These are phyloP conservation scores for Aspergillus tubingensis DNA, from an alignment of 2,329 filamentous ascomycete species.

Conservation along the genomic window DNA sequence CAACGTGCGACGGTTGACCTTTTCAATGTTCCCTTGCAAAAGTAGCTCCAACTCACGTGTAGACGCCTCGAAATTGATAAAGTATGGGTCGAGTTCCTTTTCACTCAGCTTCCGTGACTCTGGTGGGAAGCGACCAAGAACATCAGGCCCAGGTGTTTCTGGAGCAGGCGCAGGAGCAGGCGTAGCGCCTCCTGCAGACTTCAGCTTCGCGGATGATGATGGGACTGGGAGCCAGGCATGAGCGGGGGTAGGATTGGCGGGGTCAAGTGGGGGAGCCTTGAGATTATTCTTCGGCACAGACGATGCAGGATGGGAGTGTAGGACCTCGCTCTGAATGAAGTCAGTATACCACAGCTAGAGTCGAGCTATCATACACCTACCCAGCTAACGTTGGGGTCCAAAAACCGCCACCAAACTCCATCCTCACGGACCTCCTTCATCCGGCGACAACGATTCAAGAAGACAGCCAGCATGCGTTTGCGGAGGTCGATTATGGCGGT, in stretches of 20 bases:
- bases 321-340: slow-evolving; percentile 74
- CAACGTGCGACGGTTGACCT: slow-evolving; percentile 87
- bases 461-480: slow-evolving; percentile 95
- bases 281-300: slow-evolving; percentile 92
- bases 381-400: slow-evolving; percentile 98
- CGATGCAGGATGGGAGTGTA: slow-evolving; percentile 85
- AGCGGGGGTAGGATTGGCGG: slow-evolving; percentile 85
- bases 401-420: slow-evolving; percentile 95
- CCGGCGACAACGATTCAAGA: slow-evolving; percentile 85
- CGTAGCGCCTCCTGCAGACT: slow-evolving; percentile 46
- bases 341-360: slow-evolving; percentile 26
- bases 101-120: slow-evolving; percentile 75
- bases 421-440: slow-evolving; percentile 93
- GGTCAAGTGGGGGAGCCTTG: slow-evolving; percentile 91
- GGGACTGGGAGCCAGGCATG: slow-evolving; percentile 88
- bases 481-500: slow-evolving; percentile 93
- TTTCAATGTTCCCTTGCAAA: slow-evolving; percentile 91
- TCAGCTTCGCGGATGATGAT: slow-evolving; percentile 81
- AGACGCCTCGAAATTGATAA: slow-evolving; percentile 86
- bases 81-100: slow-evolving; percentile 92
- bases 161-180: slow-evolving; percentile 48
- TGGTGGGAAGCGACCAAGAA: slow-evolving; percentile 79
- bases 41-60: slow-evolving; percentile 89
- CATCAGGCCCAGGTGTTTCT: slow-evolving; percentile 61
- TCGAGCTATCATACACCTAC: slow-evolving; percentile 54